These are phyloP conservation scores for Jaapia argillacea DNA, from an alignment of 768 basidiomycete species.

Conservation along the genomic window DNA sequence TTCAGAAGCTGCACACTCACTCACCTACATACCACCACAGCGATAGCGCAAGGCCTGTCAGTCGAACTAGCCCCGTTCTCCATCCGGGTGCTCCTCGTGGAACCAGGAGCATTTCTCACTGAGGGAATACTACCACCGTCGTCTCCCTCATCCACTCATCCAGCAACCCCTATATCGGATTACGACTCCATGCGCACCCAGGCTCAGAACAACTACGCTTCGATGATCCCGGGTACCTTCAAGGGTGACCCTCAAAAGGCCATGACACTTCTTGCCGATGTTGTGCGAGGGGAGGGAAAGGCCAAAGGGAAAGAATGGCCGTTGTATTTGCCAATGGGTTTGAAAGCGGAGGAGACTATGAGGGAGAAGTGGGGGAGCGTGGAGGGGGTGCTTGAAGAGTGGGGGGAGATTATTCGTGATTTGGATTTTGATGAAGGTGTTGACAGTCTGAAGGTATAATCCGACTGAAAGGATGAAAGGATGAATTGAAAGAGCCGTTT, in stretches of 20 bases:
- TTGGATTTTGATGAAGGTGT: not conserved
- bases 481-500: too few species aligned
- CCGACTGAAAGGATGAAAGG: too few species aligned
- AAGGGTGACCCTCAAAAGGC: slow-evolving; percentile 24
- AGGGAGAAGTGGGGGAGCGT: slow-evolving; percentile 14
- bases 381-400: slow-evolving; percentile 19
- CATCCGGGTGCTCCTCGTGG: slow-evolving; percentile 47
- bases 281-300: slow-evolving; percentile 22
- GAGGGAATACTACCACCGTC: not conserved
- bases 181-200: not conserved
- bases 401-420: slow-evolving; percentile 15
- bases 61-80: slow-evolving; percentile 44
- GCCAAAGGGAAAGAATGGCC: slow-evolving; percentile 20
- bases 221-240: too few species aligned
- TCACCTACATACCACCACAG: slow-evolving; percentile 23
- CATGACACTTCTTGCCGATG: slow-evolving; percentile 21
- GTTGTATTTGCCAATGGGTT: slow-evolving; percentile 15
- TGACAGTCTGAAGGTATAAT: too few species aligned
- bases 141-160: too few species aligned
- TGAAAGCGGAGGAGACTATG: slow-evolving; percentile 17
- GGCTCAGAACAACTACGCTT: not conserved
- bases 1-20: not conserved
- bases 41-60: slow-evolving; percentile 44
- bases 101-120: slow-evolving; percentile 45
- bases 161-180: not conserved